Evolutionary conservation across 495 filamentous ascomycete genomes (phyloP).

Genomic region (Podospora pseudoanserina): DNA sequence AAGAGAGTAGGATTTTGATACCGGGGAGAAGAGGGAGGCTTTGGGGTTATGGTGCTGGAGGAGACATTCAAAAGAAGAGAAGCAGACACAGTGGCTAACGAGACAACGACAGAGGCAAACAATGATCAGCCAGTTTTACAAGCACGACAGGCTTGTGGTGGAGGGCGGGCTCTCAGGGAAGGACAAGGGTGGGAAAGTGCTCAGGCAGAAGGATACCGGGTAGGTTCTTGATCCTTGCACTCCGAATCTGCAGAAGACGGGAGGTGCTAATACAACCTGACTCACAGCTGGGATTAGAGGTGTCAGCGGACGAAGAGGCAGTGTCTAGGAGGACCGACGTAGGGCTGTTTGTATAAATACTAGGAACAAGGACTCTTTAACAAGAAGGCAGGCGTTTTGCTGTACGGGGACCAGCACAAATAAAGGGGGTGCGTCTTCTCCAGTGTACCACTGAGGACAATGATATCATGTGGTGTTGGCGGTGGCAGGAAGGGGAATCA

Average conservation of each 20-base stretch:
- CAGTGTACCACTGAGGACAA: background rate
- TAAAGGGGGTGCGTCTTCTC: background rate
- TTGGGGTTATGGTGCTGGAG: background rate
- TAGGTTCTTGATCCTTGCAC: slow-evolving; percentile 13
- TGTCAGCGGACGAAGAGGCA: background rate
- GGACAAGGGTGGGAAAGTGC: slow-evolving; percentile 63
- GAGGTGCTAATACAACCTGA: background rate
- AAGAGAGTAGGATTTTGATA: background rate
- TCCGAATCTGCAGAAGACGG: background rate
- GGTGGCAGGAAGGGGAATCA: background rate
- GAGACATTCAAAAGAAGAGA: background rate
- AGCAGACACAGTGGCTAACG: background rate
- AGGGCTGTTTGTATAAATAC: background rate
- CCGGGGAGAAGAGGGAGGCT: background rate
- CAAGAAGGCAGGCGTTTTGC: background rate
- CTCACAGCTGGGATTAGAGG: background rate
- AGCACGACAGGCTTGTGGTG: slow-evolving; percentile 86
- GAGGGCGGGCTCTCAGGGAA: slow-evolving; percentile 83
- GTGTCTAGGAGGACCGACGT: background rate
- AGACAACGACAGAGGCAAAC: slow-evolving; percentile 73
- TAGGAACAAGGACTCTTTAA: background rate
- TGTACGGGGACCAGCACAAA: background rate
- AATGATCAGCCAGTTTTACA: slow-evolving; percentile 89
- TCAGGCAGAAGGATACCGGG: slow-evolving; percentile 36
- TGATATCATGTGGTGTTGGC: background rate